Evolutionary conservation across 441 rosid species (phyloP).

Genomic region (Brassica balearica): DNA sequence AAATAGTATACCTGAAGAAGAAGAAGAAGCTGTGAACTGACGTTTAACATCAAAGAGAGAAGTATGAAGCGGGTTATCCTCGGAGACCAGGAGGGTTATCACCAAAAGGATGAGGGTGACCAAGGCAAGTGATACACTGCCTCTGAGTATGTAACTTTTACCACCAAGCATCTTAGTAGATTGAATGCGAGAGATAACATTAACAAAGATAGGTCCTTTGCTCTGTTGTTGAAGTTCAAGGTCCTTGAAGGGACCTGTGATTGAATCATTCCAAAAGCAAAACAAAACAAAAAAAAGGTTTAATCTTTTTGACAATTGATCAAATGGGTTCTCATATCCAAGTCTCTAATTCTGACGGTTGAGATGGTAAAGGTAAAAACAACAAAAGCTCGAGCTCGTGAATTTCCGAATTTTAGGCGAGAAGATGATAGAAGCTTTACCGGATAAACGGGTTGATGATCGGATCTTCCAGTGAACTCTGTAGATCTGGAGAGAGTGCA

Average conservation of each 20-base stretch:
- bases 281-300: not conserved
- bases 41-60: conserved; percentile 28
- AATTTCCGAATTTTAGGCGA: not conserved
- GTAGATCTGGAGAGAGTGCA: conserved; percentile 17
- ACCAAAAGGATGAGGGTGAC: conserved; percentile 33
- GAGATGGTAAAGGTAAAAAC: not conserved
- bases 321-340: conserved; percentile 6
- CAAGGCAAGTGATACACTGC: conserved; percentile 46
- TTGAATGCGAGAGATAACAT: no score
- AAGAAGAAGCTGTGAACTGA: conserved; percentile 41
- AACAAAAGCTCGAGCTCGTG: conserved; percentile 4
- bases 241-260: no score
- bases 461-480: conserved; percentile 19
- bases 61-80: conserved; percentile 30
- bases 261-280: not conserved
- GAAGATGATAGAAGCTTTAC: conserved; percentile 15
- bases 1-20: conserved; percentile 40
- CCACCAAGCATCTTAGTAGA: conserved; percentile 35
- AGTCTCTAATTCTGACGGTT: not conserved
- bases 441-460: conserved; percentile 21
- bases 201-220: no score
- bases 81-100: conserved; percentile 25
- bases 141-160: conserved; percentile 28
- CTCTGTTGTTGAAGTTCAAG: no score
- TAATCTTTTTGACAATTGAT: not conserved